These are phyloP conservation scores for Urtica urens DNA, from an alignment of 306 rosid species.

Conservation along the genomic window DNA sequence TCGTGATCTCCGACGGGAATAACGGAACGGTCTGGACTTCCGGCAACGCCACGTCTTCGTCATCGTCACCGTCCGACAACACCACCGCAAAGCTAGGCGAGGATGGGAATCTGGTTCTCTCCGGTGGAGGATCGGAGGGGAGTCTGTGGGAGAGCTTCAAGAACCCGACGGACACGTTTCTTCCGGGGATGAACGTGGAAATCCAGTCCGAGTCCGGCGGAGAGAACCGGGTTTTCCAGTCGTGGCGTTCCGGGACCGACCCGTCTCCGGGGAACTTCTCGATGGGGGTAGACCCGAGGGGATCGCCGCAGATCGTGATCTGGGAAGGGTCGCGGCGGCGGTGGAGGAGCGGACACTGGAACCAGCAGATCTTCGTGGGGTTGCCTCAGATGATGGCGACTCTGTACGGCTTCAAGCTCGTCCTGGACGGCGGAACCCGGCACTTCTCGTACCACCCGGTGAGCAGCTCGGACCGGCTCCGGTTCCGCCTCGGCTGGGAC, in stretches of 20 bases:
- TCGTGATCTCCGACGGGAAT: slow-evolving; percentile 33
- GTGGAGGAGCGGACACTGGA: slow-evolving; percentile 90
- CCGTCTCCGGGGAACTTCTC: slow-evolving; percentile 49
- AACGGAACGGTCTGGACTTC: slow-evolving; percentile 33
- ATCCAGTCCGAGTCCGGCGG: slow-evolving; percentile 18
- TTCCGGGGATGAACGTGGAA: slow-evolving; percentile 53
- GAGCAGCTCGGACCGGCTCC: slow-evolving; percentile 14
- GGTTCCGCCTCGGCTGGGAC: slow-evolving; percentile 52
- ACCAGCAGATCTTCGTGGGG: slow-evolving; percentile 40
- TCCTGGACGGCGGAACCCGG: not conserved
- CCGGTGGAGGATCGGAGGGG: not conserved
- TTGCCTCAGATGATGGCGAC: slow-evolving; percentile 29
- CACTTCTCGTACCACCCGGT: slow-evolving; percentile 23
- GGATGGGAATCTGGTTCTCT: slow-evolving; percentile 42
- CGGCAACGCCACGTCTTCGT: slow-evolving; percentile 5
- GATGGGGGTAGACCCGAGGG: slow-evolving; percentile 59
- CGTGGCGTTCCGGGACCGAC: slow-evolving; percentile 57
- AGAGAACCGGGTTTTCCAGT: slow-evolving; percentile 24
- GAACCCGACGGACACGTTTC: slow-evolving; percentile 48
- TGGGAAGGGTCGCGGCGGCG: slow-evolving; percentile 46
- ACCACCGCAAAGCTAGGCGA: slow-evolving; percentile 22
- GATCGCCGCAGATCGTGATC: slow-evolving; percentile 51
- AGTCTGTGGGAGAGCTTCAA: slow-evolving; percentile 49
- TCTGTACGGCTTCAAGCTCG: slow-evolving; percentile 37
- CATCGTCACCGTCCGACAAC: slow-evolving; percentile 4